A percentile compares a stretch with the other conserved stretches of the same genome.
These are phyloP conservation scores for Alternaria arbusti DNA, from an alignment of 2,329 filamentous ascomycete species.

Conservation along the genomic window DNA sequence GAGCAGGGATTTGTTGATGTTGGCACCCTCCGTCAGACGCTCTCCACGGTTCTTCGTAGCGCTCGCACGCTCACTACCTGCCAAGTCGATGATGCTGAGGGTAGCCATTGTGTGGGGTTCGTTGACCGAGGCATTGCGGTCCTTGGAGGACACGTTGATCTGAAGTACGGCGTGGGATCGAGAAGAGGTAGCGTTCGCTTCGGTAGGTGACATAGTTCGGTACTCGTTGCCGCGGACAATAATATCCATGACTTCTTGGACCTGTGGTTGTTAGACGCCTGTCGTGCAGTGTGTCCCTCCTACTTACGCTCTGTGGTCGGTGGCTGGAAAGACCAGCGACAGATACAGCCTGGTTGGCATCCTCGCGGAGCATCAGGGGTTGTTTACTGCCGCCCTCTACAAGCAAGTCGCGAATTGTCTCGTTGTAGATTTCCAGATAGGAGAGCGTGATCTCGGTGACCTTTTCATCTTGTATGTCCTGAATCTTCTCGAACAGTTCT, in stretches of 20 bases:
- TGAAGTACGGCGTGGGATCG: slow-evolving; percentile 96
- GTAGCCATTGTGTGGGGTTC: slow-evolving; percentile 99
- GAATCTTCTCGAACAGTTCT: slow-evolving; percentile 94
- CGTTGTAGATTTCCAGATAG: slow-evolving; percentile 98
- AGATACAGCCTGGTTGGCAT: slow-evolving; percentile 90
- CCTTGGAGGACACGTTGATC: slow-evolving; percentile 94
- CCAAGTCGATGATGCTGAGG: slow-evolving; percentile 95
- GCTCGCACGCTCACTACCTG: slow-evolving; percentile 92
- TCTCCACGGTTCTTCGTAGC: slow-evolving; percentile 97
- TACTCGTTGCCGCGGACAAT: slow-evolving; percentile 94
- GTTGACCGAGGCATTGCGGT: slow-evolving; percentile 88
- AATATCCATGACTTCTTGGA: slow-evolving; percentile 97
- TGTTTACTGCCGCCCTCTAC: slow-evolving; percentile 83
- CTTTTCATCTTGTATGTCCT: slow-evolving; percentile 85
- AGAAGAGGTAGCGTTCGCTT: slow-evolving; percentile 96
- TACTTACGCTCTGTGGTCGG: slow-evolving; percentile 78
- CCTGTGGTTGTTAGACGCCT: slow-evolving; percentile 41
- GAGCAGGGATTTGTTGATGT: slow-evolving; percentile 98
- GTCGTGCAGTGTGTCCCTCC: neutral
- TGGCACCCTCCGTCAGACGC: slow-evolving; percentile 88
- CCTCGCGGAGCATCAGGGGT: slow-evolving; percentile 90
- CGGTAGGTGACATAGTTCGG: slow-evolving; percentile 94
- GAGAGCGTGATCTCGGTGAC: slow-evolving; percentile 88
- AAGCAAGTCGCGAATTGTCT: slow-evolving; percentile 93
- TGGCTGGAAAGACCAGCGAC: slow-evolving; percentile 91